These are phyloP conservation scores for Themeda triandra DNA, from an alignment of 176 grass and related monocot species.

Conservation along the genomic window DNA sequence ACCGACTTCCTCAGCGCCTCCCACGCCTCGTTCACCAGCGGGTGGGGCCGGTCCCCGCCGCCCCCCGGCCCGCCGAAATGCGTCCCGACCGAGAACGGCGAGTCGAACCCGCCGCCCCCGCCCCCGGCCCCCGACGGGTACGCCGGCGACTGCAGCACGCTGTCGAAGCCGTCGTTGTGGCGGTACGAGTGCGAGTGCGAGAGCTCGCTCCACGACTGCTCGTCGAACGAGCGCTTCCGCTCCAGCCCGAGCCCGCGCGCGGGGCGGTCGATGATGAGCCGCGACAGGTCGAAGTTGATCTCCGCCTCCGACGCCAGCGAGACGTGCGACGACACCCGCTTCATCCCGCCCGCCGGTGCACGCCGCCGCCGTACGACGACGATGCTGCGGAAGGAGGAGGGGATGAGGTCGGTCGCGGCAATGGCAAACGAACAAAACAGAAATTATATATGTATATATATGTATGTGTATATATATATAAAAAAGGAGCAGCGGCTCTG, in stretches of 20 bases:
- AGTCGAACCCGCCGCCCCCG: conserved; percentile 51
- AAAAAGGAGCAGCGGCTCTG: too few species aligned
- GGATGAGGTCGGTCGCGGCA: too few species aligned
- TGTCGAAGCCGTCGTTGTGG: conserved; percentile 53
- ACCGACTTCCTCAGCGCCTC: conserved; percentile 73
- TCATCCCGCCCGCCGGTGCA: conserved; percentile 40
- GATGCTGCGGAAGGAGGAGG: too few species aligned
- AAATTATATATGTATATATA: too few species aligned
- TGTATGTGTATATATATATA: too few species aligned
- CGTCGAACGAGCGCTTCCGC: conserved; percentile 79
- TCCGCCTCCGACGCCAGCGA: conserved; percentile 68
- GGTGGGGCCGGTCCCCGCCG: conserved; percentile 39
- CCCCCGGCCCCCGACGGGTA: conserved; percentile 31
- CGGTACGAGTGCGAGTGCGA: conserved; percentile 9
- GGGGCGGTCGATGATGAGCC: conserved; percentile 51
- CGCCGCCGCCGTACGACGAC: too few species aligned
- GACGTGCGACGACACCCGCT: conserved; percentile 51
- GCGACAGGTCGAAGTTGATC: conserved; percentile 62
- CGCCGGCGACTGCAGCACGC: conserved; percentile 49
- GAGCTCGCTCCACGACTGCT: conserved; percentile 76
- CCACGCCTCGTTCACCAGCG: conserved; percentile 71
- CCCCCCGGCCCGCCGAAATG: neutral
- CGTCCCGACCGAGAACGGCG: conserved; percentile 46
- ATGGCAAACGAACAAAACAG: neutral
- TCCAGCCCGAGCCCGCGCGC: conserved; percentile 47